Percentiles rank a stretch among this genome's conserved stretches.
Conservation (phyloP, 768 basidiomycete genomes). For the Trametes punicea region DNA sequence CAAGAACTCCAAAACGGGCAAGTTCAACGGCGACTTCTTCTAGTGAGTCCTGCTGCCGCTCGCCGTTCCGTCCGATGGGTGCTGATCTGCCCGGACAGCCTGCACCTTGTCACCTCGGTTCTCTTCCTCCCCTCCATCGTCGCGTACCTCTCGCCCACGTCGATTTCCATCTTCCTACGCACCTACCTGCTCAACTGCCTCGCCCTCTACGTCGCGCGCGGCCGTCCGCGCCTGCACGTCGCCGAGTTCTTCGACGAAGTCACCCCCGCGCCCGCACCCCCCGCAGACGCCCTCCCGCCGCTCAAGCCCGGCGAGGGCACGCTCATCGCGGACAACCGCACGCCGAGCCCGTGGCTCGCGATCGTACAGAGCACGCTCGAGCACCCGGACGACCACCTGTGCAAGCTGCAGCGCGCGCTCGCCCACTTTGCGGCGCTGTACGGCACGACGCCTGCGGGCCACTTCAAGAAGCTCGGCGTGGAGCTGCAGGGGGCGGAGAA, state of each 20-base stretch:
- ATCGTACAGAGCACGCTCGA: slow-evolving; percentile 47
- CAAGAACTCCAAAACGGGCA: slow-evolving; percentile 21
- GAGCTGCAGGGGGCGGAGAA: slow-evolving; percentile 44
- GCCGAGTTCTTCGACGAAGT: slow-evolving; percentile 39
- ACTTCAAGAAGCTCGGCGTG: slow-evolving; percentile 23
- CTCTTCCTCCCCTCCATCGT: slow-evolving; percentile 57
- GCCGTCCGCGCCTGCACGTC: slow-evolving; percentile 48
- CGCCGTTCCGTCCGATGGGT: background rate
- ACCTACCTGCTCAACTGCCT: slow-evolving; percentile 52
- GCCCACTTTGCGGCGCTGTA: slow-evolving; percentile 45
- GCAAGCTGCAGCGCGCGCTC: slow-evolving; percentile 46
- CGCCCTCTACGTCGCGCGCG: slow-evolving; percentile 45
- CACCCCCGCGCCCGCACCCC: slow-evolving; percentile 25
- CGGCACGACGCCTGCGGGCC: slow-evolving; percentile 35
- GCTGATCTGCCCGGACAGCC: slow-evolving; percentile 33
- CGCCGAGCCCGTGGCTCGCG: slow-evolving; percentile 56
- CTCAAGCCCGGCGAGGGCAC: slow-evolving; percentile 25
- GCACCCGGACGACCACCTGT: slow-evolving; percentile 55
- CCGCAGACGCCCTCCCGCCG: slow-evolving; percentile 22
- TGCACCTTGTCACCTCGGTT: slow-evolving; percentile 63
- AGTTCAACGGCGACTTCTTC: slow-evolving; percentile 56
- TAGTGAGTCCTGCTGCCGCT: slow-evolving; percentile 37
- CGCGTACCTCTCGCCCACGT: slow-evolving; percentile 34
- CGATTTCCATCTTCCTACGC: slow-evolving; percentile 51
- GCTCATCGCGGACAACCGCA: slow-evolving; percentile 33